phyloP scores from a whole-genome alignment of 1,139 yeast species.

The Lodderomyces theae region DNA sequence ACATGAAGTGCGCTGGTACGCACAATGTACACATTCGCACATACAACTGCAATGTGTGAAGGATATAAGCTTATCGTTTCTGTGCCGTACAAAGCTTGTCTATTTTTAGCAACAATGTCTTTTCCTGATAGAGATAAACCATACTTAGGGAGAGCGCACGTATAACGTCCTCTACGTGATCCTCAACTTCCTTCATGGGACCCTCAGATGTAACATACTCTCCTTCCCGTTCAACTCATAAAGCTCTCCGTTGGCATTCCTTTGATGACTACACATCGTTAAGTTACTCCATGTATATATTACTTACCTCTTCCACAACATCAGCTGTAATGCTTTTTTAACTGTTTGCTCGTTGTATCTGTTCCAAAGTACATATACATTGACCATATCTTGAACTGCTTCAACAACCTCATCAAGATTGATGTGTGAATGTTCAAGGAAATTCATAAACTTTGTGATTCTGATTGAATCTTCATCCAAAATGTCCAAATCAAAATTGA shows the following conservation, averaged over 20 bases:
- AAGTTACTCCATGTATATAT: no score
- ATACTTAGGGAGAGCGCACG: no score
- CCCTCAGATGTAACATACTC: no score
- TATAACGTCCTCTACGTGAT: no score
- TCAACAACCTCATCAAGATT: conserved; percentile 75
- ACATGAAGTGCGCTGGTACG: no score
- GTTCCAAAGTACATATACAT: conserved; percentile 82
- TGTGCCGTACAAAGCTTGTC: background rate
- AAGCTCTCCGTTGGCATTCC: no score
- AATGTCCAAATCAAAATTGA: conserved; percentile 18
- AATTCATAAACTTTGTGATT: conserved; percentile 55
- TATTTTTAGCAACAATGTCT: background rate
- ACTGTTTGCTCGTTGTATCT: conserved; percentile 63
- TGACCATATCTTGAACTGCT: conserved; percentile 76
- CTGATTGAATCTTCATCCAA: conserved; percentile 43
- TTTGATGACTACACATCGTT: no score
- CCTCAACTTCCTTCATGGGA: no score
- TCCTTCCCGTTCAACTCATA: no score
- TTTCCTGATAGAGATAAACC: no score
- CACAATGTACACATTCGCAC: background rate
- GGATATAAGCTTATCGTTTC: background rate
- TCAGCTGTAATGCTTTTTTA: conserved; percentile 40
- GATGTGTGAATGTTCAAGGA: conserved; percentile 71
- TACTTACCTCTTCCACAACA: conserved; percentile 32
- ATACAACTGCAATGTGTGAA: no score